These are phyloP conservation scores for Echria macrotheca DNA, from an alignment of 495 filamentous ascomycete species.

Conservation along the genomic window DNA sequence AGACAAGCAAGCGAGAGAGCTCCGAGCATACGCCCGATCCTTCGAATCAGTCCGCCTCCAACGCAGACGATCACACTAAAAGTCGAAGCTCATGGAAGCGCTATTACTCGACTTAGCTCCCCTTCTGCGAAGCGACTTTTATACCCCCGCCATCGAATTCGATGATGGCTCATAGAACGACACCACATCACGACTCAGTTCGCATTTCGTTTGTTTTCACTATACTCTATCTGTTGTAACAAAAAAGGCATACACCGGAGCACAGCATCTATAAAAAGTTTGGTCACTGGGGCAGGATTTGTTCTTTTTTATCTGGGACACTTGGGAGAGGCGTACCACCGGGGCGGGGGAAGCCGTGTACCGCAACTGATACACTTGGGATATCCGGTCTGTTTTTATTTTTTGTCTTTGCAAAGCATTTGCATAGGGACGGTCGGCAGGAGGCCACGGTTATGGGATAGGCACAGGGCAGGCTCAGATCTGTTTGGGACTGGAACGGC, in stretches of 20 bases:
- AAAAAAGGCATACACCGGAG: constrained; percentile 48
- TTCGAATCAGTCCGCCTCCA: constrained; percentile 73
- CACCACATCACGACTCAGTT: constrained; percentile 21
- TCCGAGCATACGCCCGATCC: constrained; percentile 77
- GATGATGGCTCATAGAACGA: constrained; percentile 17
- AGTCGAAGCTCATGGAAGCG: neutral
- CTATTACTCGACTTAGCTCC: constrained; percentile 13
- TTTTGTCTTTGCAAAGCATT: constrained; percentile 27
- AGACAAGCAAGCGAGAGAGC: constrained; percentile 69
- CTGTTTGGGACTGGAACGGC: constrained; percentile 17
- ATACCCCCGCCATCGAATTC: constrained; percentile 29
- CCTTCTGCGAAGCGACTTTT: too few relatives aligned
- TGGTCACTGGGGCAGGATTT: constrained; percentile 25
- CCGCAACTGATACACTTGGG: constrained; percentile 34
- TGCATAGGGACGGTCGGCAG: constrained; percentile 19
- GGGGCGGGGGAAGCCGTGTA: constrained; percentile 19
- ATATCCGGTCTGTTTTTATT: constrained; percentile 30
- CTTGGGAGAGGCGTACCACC: constrained; percentile 32
- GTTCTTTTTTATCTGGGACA: constrained; percentile 24
- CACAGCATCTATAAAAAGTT: constrained; percentile 50
- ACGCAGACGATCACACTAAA: constrained; percentile 44
- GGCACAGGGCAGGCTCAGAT: constrained; percentile 18
- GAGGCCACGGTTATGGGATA: constrained; percentile 8
- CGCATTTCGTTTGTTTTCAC: constrained; percentile 30
- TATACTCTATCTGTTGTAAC: constrained; percentile 44